These are phyloP conservation scores for Blastocystis sp. DNA, from an alignment of 352 stramenopile genomes.

Conservation along the genomic window DNA sequence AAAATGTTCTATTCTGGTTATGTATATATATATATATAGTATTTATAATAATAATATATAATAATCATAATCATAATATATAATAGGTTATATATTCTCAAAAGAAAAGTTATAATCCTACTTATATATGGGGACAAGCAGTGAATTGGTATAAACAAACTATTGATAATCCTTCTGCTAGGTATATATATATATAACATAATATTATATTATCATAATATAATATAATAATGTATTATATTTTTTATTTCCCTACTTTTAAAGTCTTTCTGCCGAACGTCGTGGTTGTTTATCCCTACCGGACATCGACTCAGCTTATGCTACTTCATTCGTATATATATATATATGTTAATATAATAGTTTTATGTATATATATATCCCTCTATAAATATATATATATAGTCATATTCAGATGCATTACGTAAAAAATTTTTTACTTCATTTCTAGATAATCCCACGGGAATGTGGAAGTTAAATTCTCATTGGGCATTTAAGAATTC, in stretches of 20 bases:
- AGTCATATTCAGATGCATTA: conserved; percentile 1
- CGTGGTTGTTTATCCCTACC: conserved; percentile 40
- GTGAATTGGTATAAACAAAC: conserved; percentile 43
- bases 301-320: conserved; percentile 40
- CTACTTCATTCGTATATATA: too few relatives aligned
- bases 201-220: too few relatives aligned
- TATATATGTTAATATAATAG: neutral
- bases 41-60: too few relatives aligned
- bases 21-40: too few relatives aligned
- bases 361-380: neutral
- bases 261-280: conserved; percentile 37
- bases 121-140: conserved; percentile 43
- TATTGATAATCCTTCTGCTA: conserved; percentile 34
- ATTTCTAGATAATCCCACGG: neutral
- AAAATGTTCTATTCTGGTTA: neutral
- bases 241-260: too few relatives aligned
- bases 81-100: conserved; percentile 1
- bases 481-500: conserved; percentile 15
- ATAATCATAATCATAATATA: neutral
- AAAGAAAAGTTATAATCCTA: conserved; percentile 40
- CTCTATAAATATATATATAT: neutral
- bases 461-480: neutral
- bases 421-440: conserved; percentile 5
- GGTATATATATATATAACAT: neutral
- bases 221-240: too few relatives aligned